Evolutionary conservation across 202 grass and related monocot genomes (phyloP).

Genomic region (Panicum hallii): DNA sequence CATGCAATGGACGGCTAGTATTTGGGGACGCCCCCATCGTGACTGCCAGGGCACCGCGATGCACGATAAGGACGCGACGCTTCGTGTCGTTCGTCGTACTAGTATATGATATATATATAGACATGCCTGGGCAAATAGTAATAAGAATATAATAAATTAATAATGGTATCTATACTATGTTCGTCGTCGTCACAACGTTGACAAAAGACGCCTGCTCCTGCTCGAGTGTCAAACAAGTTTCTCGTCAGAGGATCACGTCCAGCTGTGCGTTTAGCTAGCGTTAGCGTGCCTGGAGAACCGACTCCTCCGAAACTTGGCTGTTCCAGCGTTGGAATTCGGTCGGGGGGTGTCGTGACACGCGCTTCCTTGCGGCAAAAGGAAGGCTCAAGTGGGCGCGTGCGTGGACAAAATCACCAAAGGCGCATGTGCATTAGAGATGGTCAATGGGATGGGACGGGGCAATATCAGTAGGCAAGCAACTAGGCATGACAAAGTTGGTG

Average conservation of each 20-base stretch:
- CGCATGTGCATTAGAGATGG: background rate
- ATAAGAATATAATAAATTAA: too few species aligned
- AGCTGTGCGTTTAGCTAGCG: conserved; percentile 8
- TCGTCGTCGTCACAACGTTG: background rate
- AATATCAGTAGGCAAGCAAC: background rate
- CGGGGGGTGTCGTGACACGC: background rate
- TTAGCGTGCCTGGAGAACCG: conserved; percentile 1
- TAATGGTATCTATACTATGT: too few species aligned
- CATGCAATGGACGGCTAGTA: background rate
- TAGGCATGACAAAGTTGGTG: background rate
- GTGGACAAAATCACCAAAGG: conserved; percentile 9
- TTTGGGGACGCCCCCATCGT: background rate
- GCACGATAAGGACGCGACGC: background rate
- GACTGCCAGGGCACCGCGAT: background rate
- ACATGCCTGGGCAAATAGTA: background rate
- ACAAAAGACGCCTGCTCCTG: background rate
- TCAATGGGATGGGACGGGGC: background rate
- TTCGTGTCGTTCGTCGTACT: background rate
- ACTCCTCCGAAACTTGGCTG: background rate
- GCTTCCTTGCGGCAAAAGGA: conserved; percentile 25
- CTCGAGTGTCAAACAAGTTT: background rate
- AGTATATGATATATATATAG: background rate
- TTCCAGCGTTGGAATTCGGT: background rate
- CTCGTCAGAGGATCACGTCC: background rate
- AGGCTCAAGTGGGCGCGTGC: conserved; percentile 24